Conservation (phyloP, 1,139 yeast species). For the Scheffersomyces quercinus region DNA sequence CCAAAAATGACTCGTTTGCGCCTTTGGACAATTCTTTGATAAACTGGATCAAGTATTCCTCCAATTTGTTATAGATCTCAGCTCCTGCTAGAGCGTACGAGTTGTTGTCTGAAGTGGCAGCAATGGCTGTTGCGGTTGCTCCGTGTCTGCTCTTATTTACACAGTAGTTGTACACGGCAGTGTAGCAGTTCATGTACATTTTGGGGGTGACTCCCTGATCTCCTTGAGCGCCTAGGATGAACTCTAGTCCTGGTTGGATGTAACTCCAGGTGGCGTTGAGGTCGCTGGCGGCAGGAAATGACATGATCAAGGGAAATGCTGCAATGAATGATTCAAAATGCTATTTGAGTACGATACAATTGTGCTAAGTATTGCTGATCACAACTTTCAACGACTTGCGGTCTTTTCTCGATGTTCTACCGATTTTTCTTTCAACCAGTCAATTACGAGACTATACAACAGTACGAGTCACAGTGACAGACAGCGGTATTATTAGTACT, state of each 20-base stretch:
- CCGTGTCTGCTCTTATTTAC: conserved; percentile 69
- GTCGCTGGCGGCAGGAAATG: conserved; percentile 42
- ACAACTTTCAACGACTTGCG: no score
- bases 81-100: conserved; percentile 73
- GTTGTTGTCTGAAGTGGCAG: conserved; percentile 24
- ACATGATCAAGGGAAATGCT: conserved; percentile 8
- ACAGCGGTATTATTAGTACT: no score
- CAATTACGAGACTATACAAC: no score
- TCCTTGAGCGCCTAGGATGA: conserved; percentile 66
- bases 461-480: no score
- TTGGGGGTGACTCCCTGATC: conserved; percentile 67
- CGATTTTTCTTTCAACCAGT: no score
- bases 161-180: conserved; percentile 93
- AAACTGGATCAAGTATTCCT: conserved; percentile 63
- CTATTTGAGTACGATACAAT: background rate
- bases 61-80: conserved; percentile 77
- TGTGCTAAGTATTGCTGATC: background rate
- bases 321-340: background rate
- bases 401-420: no score
- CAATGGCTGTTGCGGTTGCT: conserved; percentile 22
- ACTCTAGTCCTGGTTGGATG: conserved; percentile 72
- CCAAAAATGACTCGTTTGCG: conserved; percentile 69
- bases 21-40: conserved; percentile 51
- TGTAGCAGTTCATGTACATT: conserved; percentile 73
- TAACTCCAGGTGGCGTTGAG: conserved; percentile 73